phyloP scores from a whole-genome alignment of 768 basidiomycete genomes.

The Flagelloscypha sp. region DNA sequence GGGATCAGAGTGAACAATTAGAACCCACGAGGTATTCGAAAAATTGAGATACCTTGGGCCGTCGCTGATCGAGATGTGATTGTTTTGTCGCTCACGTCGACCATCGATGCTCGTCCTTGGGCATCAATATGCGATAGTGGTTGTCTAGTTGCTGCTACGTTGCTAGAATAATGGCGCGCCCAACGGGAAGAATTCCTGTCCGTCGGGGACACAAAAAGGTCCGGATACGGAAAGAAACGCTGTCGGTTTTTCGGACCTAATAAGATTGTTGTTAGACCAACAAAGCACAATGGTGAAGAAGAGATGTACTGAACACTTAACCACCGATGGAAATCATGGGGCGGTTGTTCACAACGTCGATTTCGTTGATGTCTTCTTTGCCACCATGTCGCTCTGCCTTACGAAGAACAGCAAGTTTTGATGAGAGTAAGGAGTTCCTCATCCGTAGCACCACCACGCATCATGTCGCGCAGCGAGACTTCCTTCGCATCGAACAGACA shows the following conservation, averaged over 20 bases:
- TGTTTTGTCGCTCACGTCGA: slow-evolving; percentile 63
- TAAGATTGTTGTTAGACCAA: no score
- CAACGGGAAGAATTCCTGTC: no score
- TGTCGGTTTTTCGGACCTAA: background rate
- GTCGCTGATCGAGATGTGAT: slow-evolving; percentile 62
- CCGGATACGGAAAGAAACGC: slow-evolving; percentile 6
- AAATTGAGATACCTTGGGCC: no score
- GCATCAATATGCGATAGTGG: slow-evolving; percentile 71
- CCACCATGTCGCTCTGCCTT: slow-evolving; percentile 81
- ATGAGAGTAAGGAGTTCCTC: slow-evolving; percentile 53
- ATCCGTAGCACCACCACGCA: slow-evolving; percentile 60
- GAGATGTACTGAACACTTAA: slow-evolving; percentile 47
- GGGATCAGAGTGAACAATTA: no score
- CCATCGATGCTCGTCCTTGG: slow-evolving; percentile 71
- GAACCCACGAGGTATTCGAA: no score
- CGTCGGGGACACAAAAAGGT: no score
- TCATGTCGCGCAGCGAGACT: slow-evolving; percentile 68
- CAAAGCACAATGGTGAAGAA: slow-evolving; percentile 14
- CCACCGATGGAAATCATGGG: slow-evolving; percentile 94
- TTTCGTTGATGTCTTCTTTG: slow-evolving; percentile 76
- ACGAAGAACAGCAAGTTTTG: slow-evolving; percentile 50
- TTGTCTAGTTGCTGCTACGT: no score
- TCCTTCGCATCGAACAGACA: slow-evolving; percentile 84
- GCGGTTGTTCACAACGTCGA: slow-evolving; percentile 67
- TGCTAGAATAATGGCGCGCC: no score